Conservation (phyloP, 1,284 basidiomycete species). For the Meripilus lineatus region DNA sequence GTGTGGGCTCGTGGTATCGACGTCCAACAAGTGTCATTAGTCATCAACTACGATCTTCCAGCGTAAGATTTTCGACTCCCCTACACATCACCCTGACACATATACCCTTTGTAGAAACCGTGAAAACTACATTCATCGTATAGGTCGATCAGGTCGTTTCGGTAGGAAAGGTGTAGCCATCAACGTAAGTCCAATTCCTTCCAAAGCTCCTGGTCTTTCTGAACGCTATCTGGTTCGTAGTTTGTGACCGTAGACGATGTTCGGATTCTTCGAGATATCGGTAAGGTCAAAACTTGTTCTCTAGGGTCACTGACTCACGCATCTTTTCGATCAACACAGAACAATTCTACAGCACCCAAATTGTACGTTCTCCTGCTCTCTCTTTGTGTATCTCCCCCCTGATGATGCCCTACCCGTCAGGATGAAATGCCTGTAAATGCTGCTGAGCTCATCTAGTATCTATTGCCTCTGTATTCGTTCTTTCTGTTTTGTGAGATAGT, state of each 20-base stretch:
- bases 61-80: conserved; percentile 48
- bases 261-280: conserved; percentile 86
- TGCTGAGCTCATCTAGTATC: conserved; percentile 70
- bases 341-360: conserved; percentile 87
- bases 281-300: conserved; percentile 37
- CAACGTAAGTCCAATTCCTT: conserved; percentile 51
- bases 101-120: conserved; percentile 58
- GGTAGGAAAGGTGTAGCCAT: conserved; percentile 92
- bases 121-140: conserved; percentile 99
- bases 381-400: conserved; percentile 8
- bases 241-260: conserved; percentile 92
- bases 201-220: background rate
- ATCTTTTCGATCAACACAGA: conserved; percentile 38
- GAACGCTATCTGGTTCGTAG: conserved; percentile 34
- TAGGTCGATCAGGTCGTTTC: conserved; percentile 93
- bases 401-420: conserved; percentile 34
- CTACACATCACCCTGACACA: background rate
- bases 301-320: conserved; percentile 13
- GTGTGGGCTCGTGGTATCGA: conserved; percentile 99
- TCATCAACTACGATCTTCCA: conserved; percentile 97
- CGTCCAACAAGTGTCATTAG: conserved; percentile 96
- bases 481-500: conserved; percentile 8
- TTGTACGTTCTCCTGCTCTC: conserved; percentile 44
- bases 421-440: conserved; percentile 95
- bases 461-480: conserved; percentile 39